Evolutionary conservation across 164 flowering plant species (phyloP), one percentile per base, ranked within the genome.

Genomic region (Vitis vinifera): DNA sequence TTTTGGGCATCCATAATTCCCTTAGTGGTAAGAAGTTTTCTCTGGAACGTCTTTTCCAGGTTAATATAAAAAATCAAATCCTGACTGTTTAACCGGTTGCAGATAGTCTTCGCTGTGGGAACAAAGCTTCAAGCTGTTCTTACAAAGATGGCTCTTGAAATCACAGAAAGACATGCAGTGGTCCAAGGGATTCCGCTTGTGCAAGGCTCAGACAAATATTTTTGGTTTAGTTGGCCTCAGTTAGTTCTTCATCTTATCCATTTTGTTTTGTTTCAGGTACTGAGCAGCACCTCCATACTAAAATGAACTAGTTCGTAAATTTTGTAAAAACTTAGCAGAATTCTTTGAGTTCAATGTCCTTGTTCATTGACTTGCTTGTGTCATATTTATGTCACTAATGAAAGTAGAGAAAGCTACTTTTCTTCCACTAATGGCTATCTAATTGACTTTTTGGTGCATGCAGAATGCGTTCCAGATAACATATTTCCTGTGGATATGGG

Each of bases 391-490:
- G 0, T 53, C 56, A 53, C 3, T 53, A 53, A 53, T 3, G 56
- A 14, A 53, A n/a, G 56, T 53, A 53, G 56, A 53, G 16, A 53
- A 53, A 11, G n/a, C 27, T 23, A 23, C 27, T 23, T 62, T 58
- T 56, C 4, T 37, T 69, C 13, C 23, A 4, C 27, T 50, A 59
- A 37, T 72, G 48, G 61, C 9, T 10, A 23, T 16, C 31, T 63
- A 48, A 15, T 19, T 12, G 13, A n/a, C 27, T 53, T 78, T 75
- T 65, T 16, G 65, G 14, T 71, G 30, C 30, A 14, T 83, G 73
- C 98, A 96, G 99, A 96, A 96, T 66, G 97, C 99, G 9, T 93
- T 96, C 71, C 92, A 93, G 80, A 85, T 93, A 51, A 93, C 94
- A 51, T 87, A 91, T 75, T 92, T 93, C 88, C 69, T 93, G 10